phyloP scores from a whole-genome alignment of 495 filamentous ascomycete genomes.

The Hyaloscypha hepaticicola region DNA sequence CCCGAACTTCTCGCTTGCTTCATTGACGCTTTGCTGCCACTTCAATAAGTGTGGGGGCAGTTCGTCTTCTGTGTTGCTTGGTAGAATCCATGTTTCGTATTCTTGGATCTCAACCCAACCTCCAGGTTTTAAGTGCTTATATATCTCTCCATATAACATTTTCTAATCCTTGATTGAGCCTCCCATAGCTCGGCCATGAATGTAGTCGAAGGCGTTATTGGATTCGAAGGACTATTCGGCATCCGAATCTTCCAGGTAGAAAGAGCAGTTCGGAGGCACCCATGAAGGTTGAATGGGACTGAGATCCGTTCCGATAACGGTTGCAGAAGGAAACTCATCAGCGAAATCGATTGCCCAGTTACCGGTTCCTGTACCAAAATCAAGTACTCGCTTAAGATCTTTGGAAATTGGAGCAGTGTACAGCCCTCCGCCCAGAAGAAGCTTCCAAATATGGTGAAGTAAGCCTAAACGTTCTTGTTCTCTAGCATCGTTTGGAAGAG shows the following conservation, averaged over 20 bases:
- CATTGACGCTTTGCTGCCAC: conserved; percentile 4
- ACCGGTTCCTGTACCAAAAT: conserved; percentile 31
- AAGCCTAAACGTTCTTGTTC: conserved; percentile 21
- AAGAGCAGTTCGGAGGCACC: conserved; percentile 17
- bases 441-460: conserved; percentile 2
- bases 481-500: conserved; percentile 35
- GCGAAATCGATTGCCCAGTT: conserved; percentile 53
- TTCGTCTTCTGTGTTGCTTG: conserved; percentile 25
- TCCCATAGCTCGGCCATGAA: conserved; percentile 47
- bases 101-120: conserved; percentile 59
- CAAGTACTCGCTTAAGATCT: conserved; percentile 23
- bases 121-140: conserved; percentile 48
- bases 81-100: conserved; percentile 41
- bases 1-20: conserved; percentile 30
- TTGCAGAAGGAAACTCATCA: conserved; percentile 33
- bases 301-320: conserved; percentile 47
- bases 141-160: conserved; percentile 27
- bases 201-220: conserved; percentile 43
- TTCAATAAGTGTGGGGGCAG: background rate
- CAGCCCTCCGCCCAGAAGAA: background rate
- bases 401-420: conserved; percentile 25
- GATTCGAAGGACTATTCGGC: conserved; percentile 29
- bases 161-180: conserved; percentile 48
- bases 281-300: conserved; percentile 44
- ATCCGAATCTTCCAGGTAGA: conserved; percentile 40